Evolutionary conservation across 1,284 basidiomycete genomes (phyloP), one percentile per base, ranked within the genome.

Genomic region (Tremellales sp.): DNA sequence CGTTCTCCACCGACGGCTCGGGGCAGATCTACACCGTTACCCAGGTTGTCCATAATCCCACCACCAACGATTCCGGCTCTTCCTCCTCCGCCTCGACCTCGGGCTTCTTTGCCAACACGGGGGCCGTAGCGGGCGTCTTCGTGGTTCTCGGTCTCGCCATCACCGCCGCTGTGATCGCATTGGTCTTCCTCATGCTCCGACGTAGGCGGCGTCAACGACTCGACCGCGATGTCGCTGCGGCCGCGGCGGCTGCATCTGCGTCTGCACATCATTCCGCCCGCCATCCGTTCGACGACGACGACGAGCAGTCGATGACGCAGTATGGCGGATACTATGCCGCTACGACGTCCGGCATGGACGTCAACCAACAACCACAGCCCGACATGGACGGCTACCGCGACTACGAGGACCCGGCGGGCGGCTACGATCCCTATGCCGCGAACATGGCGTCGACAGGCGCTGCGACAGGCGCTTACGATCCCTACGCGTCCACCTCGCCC

Each of bases 171-270:
- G 32, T 73, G n/a, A 57, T 70, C 22, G 66, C 65, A 0, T 67
- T 70, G 31, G 58, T 63, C 19, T 64, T 70, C 51, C 63, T 71
- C 50, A 65, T 71, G 63, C 57, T 73, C 24, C 57, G 66, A 26
- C 54, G 73, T 27, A 51, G 72, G 24, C 58, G 73, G 29, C 53
- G 71, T 38, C 71, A 73, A 50, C 56, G 62, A 47, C 57, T 71
- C 29, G 73, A 72, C 59, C 58, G 72, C n/a, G 73, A 74, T 44
- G 73, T 73, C 12, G 66, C 71, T 21, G 70, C 70, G 22, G 73
- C 72, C 3, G 72, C 72, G 5, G 68, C 69, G 7, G 70, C 72
- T 7, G 73, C 73, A 5, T 66, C 69, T 6, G 65, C 66, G 10
- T 66, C 65, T 6, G 62, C 68, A 12, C 57, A 61, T 39, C 56